phyloP scores from a whole-genome alignment of 495 filamentous ascomycete genomes.

The Haplographium delicatum region DNA sequence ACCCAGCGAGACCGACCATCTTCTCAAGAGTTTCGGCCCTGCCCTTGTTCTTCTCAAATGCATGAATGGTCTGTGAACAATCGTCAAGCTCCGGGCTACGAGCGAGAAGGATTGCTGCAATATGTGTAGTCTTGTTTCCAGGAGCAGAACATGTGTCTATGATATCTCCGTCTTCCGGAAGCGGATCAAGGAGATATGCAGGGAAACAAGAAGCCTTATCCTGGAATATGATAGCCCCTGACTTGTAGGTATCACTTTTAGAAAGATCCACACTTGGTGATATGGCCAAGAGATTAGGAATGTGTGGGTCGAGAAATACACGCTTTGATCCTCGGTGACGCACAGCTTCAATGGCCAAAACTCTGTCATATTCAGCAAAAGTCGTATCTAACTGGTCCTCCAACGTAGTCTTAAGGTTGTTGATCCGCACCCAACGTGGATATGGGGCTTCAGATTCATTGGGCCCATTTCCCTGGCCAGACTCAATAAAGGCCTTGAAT shows the following conservation, averaged over 20 bases:
- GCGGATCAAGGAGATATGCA: slow-evolving; percentile 70
- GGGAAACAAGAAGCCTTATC: slow-evolving; percentile 98
- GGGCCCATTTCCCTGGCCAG: slow-evolving; percentile 18
- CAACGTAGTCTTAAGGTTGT: slow-evolving; percentile 66
- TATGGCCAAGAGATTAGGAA: slow-evolving; percentile 79
- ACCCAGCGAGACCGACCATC: slow-evolving; percentile 76
- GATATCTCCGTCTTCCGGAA: slow-evolving; percentile 57
- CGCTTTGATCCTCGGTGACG: slow-evolving; percentile 25
- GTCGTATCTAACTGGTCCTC: slow-evolving; percentile 64
- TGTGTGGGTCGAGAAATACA: slow-evolving; percentile 62
- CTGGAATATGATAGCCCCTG: slow-evolving; percentile 80
- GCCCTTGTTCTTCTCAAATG: slow-evolving; percentile 63
- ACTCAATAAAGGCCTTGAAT: slow-evolving; percentile 53
- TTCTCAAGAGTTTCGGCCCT: slow-evolving; percentile 69
- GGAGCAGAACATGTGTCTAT: slow-evolving; percentile 91
- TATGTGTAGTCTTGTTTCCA: slow-evolving; percentile 95
- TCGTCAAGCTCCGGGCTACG: slow-evolving; percentile 26
- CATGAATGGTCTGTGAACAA: slow-evolving; percentile 44
- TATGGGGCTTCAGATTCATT: slow-evolving; percentile 32
- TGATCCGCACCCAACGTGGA: slow-evolving; percentile 87
- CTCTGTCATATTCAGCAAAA: slow-evolving; percentile 52
- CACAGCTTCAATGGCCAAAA: slow-evolving; percentile 43
- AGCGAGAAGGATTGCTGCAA: slow-evolving; percentile 63
- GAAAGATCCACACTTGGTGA: slow-evolving; percentile 63
- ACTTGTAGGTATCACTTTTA: slow-evolving; percentile 62